These are phyloP conservation scores for Aaosphaeria pasadenensis DNA, from an alignment of 2,329 filamentous ascomycete species.

Conservation along the genomic window DNA sequence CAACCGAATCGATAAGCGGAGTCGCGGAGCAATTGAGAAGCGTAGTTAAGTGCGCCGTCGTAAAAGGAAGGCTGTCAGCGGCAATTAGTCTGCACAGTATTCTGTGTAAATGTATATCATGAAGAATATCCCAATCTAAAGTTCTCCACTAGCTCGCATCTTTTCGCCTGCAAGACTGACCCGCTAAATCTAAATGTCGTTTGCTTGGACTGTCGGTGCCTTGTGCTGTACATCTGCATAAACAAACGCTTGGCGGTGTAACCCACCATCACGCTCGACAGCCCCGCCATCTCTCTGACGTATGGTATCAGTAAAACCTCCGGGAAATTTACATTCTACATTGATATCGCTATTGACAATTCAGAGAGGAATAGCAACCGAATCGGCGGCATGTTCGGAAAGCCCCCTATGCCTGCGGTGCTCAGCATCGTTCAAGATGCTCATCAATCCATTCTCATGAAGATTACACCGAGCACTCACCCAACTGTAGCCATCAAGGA, in stretches of 20 bases:
- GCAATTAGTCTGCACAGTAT: neutral
- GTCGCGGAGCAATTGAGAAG: neutral
- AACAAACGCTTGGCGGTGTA: neutral
- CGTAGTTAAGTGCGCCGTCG: neutral
- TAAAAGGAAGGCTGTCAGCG: neutral
- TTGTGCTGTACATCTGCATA: neutral
- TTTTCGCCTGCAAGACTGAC: neutral
- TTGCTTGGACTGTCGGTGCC: neutral
- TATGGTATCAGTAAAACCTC: too few relatives aligned
- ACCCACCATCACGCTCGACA: neutral
- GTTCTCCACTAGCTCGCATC: neutral
- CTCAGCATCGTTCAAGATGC: too few relatives aligned
- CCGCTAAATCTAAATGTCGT: neutral
- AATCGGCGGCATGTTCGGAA: too few relatives aligned
- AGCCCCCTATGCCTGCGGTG: too few relatives aligned
- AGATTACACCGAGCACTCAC: too few relatives aligned
- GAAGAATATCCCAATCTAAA: constrained; percentile 11
- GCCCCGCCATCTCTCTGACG: too few relatives aligned
- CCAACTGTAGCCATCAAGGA: too few relatives aligned
- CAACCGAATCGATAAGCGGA: neutral
- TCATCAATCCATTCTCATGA: too few relatives aligned
- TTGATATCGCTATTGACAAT: too few relatives aligned
- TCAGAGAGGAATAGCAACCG: too few relatives aligned
- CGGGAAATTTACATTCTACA: too few relatives aligned
- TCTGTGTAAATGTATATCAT: constrained; percentile 19